Percentiles rank a stretch among this genome's conserved stretches.
phyloP scores from a whole-genome alignment of 2,329 filamentous ascomycete species.

The Pseudocercospora macadamiae region DNA sequence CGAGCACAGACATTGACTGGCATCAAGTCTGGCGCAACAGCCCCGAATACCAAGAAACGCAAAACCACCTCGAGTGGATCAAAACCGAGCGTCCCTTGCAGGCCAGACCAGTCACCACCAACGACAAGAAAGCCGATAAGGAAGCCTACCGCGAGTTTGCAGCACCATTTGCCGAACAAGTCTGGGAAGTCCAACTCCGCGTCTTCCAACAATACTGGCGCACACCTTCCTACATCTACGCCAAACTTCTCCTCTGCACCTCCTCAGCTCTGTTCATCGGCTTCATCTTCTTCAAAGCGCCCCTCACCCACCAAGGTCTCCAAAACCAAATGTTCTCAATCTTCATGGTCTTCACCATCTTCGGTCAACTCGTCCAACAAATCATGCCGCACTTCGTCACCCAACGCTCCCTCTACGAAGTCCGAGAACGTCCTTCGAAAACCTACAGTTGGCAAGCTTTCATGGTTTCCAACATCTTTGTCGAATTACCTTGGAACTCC shows the following conservation, averaged over 20 bases:
- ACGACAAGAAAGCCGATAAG: slow-evolving; percentile 50
- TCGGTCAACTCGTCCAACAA: slow-evolving; percentile 76
- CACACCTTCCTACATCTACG: slow-evolving; percentile 85
- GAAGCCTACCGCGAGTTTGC: slow-evolving; percentile 76
- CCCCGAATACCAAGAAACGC: slow-evolving; percentile 49
- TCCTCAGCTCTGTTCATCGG: slow-evolving; percentile 75
- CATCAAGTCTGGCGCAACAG: slow-evolving; percentile 53
- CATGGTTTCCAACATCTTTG: slow-evolving; percentile 78
- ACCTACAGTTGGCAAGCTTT: slow-evolving; percentile 85
- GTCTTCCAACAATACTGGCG: slow-evolving; percentile 94
- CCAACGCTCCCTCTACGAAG: slow-evolving; percentile 80
- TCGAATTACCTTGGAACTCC: slow-evolving; percentile 84
- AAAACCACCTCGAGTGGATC: slow-evolving; percentile 51
- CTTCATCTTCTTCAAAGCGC: slow-evolving; percentile 66
- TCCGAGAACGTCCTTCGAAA: slow-evolving; percentile 80
- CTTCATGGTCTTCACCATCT: slow-evolving; percentile 80
- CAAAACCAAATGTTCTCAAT: slow-evolving; percentile 87
- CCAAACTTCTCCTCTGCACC: slow-evolving; percentile 71
- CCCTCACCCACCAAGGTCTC: slow-evolving; percentile 73
- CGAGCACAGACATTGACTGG: slow-evolving; percentile 56
- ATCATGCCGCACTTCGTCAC: slow-evolving; percentile 86
- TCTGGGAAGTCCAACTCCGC: slow-evolving; percentile 68
- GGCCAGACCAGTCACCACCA: slow-evolving; percentile 33
- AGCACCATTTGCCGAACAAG: slow-evolving; percentile 70
- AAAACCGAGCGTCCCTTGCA: slow-evolving; percentile 42